phyloP scores from a whole-genome alignment of 208 protist genomes.

The Leishmania braziliensis region DNA sequence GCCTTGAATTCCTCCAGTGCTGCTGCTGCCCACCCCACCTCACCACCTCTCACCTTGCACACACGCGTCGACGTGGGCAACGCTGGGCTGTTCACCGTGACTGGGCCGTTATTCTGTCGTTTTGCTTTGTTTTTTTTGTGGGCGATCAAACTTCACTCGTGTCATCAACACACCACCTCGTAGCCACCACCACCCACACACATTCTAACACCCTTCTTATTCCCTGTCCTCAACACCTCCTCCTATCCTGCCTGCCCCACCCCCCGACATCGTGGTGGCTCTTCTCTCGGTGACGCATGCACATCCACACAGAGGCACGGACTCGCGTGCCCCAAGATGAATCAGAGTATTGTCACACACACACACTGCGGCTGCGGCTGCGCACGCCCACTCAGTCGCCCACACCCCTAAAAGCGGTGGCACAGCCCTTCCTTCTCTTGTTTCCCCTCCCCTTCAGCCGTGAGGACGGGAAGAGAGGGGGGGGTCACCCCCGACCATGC shows the following conservation, averaged over 20 bases:
- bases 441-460: no score
- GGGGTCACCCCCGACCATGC: neutral
- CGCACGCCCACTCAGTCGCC: neutral
- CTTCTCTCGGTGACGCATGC: neutral
- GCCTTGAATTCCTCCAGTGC: neutral
- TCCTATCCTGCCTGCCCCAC: no score
- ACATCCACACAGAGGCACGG: neutral
- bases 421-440: neutral
- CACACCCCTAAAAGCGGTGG: neutral
- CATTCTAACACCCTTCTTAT: no score
- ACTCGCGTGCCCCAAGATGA: neutral
- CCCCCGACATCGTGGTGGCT: neutral
- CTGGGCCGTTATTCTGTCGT: neutral
- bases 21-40: no score
- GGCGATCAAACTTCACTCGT: neutral
- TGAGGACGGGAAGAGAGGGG: no score
- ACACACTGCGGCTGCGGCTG: no score
- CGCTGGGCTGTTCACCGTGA: neutral
- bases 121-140: neutral
- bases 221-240: no score
- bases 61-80: neutral
- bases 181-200: no score
- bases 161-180: neutral
- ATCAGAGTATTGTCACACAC: no score
- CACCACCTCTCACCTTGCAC: neutral